Evolutionary conservation across 331 rosid species (phyloP).

Genomic region (Saraca asoca): DNA sequence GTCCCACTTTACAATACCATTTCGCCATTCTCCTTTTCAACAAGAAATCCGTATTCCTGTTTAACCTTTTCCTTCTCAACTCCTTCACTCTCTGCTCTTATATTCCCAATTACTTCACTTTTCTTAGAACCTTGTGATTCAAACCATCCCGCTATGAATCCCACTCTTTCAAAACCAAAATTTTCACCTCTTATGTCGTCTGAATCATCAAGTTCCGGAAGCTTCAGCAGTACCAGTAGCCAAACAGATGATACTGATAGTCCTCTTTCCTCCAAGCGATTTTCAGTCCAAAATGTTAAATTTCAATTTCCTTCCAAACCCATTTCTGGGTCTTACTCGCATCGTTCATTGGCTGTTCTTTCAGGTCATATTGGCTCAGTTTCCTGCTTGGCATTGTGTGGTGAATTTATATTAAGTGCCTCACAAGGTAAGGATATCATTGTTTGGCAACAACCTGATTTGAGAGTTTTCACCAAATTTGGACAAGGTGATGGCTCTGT

Average conservation of each 20-base stretch:
- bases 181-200: conserved; percentile 41
- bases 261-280: conserved; percentile 34
- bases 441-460: conserved; percentile 93
- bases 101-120: not conserved
- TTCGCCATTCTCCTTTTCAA: conserved; percentile 25
- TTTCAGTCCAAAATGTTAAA: conserved; percentile 30
- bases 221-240: conserved; percentile 25
- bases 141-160: not conserved
- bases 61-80: conserved; percentile 35
- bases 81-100: not conserved
- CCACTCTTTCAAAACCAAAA: conserved; percentile 27
- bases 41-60: conserved; percentile 43
- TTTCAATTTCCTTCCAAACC: conserved; percentile 31
- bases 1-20: conserved; percentile 29
- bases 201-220: conserved; percentile 34
- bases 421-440: conserved; percentile 82
- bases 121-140: not conserved
- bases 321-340: conserved; percentile 42
- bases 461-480: conserved; percentile 62
- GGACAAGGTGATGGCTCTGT: conserved; percentile 93
- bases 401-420: conserved; percentile 87
- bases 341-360: conserved; percentile 61
- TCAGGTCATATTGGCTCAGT: conserved; percentile 71
- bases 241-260: conserved; percentile 59
- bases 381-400: conserved; percentile 74